Evolutionary conservation across 805 yeast species (phyloP), one percentile per base, ranked within the genome.

Genomic region (Yarrowia alimentaria): DNA sequence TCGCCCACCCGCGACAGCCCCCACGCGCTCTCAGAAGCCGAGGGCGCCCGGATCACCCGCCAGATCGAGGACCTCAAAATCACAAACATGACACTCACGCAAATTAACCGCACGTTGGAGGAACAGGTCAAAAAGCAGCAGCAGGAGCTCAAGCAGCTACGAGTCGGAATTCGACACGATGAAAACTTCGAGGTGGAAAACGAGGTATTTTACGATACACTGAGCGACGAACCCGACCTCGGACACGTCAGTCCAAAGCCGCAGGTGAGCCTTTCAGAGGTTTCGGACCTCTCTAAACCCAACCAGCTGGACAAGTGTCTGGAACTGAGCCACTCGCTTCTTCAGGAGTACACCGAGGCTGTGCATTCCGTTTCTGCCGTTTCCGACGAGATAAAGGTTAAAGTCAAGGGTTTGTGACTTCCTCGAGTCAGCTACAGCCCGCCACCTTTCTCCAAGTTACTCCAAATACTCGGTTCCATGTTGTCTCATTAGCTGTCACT

Each of bases 81-180:
- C 13, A 40, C 47, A 10, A 40, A 40, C 33, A 40, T 40, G 47
- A 40, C 47, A 5, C 47, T 40, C 21, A 28, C 47, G 5, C 33
- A 26, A 19, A 40, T 40, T 14, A 40, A 40, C 19, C 25, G 19
- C 22, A 33, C 26, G 13, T 33, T 40, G 11, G 47, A 40, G 14
- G 47, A 32, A 6, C 47, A 40, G 47, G 47, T 40, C 6, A 17
- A 33, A 11, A 40, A 40, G 25, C 47, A 40, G 17, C 47, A 40
- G 19, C 32, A 40, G 32, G 47, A 40, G 11, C 47, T 40, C 16
- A 40, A 40, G 19, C 26, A 6, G 13, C 47, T 40, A 6, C 17
- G 47, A 13, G n/a, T n/a, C n/a, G n/a, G n/a, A n/a, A n/a, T n/a
- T n/a, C n/a, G n/a, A n/a, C n/a, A n/a, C n/a, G n/a, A n/a, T n/a